Conservation (phyloP, 306 rosid species). For the Acmispon strigosus region DNA sequence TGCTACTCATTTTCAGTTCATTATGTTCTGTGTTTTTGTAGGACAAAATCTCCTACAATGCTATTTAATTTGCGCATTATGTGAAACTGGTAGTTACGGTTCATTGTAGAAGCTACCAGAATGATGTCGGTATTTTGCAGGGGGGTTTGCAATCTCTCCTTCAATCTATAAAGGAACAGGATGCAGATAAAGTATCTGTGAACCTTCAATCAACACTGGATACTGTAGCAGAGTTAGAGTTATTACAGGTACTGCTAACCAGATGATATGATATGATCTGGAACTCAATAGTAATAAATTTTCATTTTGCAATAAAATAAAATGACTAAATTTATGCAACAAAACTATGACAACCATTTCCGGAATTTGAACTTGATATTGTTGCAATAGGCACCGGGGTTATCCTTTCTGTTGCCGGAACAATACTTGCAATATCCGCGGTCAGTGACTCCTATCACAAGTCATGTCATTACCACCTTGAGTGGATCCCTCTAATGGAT, state of each 20-base stretch:
- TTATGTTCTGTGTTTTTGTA: background rate
- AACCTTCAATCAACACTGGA: conserved; percentile 76
- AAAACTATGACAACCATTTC: conserved; percentile 4
- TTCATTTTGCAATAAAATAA: background rate
- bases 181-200: conserved; percentile 77
- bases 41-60: background rate
- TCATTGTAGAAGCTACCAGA: conserved; percentile 21
- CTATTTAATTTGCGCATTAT: background rate
- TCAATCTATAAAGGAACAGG: conserved; percentile 59
- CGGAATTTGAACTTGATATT: conserved; percentile 22
- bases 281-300: background rate
- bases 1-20: background rate
- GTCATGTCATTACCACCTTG: background rate
- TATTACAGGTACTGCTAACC: conserved; percentile 58
- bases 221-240: conserved; percentile 74
- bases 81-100: conserved; percentile 15
- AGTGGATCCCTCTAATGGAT: background rate
- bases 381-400: conserved; percentile 81
- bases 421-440: conserved; percentile 74
- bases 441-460: conserved; percentile 31
- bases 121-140: conserved; percentile 35
- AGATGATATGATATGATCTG: background rate
- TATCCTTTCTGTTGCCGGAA: conserved; percentile 76
- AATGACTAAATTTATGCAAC: background rate
- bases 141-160: conserved; percentile 78